Conservation (phyloP, 2,329 filamentous ascomycete species). For the Rhynchosporium secalis region DNA sequence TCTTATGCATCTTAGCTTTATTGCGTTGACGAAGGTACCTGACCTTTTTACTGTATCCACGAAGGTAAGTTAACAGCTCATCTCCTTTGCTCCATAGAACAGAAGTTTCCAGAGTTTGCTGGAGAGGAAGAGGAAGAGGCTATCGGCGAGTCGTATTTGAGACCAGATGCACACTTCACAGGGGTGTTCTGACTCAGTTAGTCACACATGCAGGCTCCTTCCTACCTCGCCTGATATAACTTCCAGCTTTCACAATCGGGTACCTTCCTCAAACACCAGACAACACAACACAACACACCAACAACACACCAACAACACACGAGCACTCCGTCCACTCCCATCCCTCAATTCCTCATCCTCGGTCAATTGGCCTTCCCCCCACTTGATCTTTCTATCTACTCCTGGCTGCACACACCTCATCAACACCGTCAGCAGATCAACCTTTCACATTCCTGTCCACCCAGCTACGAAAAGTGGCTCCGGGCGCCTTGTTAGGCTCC, state of each 20-base stretch:
- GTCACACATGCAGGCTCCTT: background rate
- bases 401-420: no score
- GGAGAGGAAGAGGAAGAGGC: background rate
- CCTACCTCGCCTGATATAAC: background rate
- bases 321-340: background rate
- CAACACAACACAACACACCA: background rate
- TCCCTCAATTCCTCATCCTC: background rate
- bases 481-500: conserved; percentile 9
- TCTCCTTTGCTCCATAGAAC: no score
- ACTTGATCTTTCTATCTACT: background rate
- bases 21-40: no score
- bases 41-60: no score
- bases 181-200: background rate
- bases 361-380: conserved; percentile 2
- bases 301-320: background rate
- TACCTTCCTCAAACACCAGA: background rate
- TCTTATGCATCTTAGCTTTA: no score
- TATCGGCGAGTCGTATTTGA: background rate
- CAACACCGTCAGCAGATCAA: background rate
- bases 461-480: conserved; percentile 8
- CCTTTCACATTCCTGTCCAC: background rate
- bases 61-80: no score
- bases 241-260: background rate
- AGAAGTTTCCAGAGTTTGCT: no score
- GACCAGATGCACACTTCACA: background rate